phyloP scores from a whole-genome alignment of 2,329 filamentous ascomycete species.

The Aspergillus transmontanensis region DNA sequence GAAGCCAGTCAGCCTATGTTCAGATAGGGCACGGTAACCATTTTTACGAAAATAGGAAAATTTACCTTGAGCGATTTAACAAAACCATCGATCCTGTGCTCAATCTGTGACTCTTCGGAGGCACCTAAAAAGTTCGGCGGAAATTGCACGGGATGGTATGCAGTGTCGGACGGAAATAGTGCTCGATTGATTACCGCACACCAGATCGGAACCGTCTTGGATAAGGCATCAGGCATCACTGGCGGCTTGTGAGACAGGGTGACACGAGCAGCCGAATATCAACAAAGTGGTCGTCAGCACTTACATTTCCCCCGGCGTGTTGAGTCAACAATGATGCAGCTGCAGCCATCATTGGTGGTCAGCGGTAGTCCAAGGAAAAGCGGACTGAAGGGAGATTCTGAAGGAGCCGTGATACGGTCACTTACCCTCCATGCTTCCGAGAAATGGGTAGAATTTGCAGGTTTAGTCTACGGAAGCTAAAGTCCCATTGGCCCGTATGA shows the following conservation, averaged over 20 bases:
- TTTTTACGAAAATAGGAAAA: conserved; percentile 4
- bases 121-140: conserved; percentile 71
- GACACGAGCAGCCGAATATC: conserved; percentile 4
- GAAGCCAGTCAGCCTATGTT: conserved; percentile 30
- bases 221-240: conserved; percentile 91
- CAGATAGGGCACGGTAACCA: not conserved
- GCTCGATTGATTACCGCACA: conserved; percentile 80
- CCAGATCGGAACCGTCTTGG: conserved; percentile 94
- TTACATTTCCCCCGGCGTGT: conserved; percentile 84
- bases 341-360: conserved; percentile 18
- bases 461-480: conserved; percentile 83
- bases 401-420: conserved; percentile 27
- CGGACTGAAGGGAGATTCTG: not conserved
- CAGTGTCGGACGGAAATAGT: conserved; percentile 65
- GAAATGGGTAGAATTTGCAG: conserved; percentile 74
- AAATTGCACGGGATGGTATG: conserved; percentile 63
- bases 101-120: conserved; percentile 81
- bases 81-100: conserved; percentile 60
- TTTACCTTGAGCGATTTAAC: conserved; percentile 51
- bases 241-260: conserved; percentile 23
- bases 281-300: conserved; percentile 27
- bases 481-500: conserved; percentile 86
- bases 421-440: conserved; percentile 66
- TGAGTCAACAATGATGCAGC: conserved; percentile 82
- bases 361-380: conserved; percentile 14